These are phyloP conservation scores for Fusarium citri DNA, from an alignment of 2,329 filamentous ascomycete species.

Conservation along the genomic window DNA sequence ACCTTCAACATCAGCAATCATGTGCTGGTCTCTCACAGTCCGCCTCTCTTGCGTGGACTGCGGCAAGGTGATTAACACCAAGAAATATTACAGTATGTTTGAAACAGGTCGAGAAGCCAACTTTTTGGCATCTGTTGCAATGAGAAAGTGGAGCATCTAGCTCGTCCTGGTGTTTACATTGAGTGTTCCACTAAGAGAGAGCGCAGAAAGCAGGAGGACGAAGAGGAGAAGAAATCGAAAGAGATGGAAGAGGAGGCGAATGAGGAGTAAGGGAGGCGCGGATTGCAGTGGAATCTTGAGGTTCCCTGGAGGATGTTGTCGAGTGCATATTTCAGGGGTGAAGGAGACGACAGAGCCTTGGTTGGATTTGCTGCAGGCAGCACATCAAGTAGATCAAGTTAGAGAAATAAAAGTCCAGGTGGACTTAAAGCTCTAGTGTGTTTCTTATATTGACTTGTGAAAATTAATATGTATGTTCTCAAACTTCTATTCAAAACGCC, in stretches of 20 bases:
- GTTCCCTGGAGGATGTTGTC: background rate
- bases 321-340: too few species aligned
- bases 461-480: background rate
- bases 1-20: too few species aligned
- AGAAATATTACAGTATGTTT: background rate
- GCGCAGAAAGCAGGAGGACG: background rate
- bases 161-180: background rate
- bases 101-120: background rate
- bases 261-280: accelerated
- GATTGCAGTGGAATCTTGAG: background rate
- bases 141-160: background rate
- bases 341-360: background rate
- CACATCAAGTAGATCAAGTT: accelerated
- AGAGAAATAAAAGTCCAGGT: background rate
- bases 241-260: background rate
- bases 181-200: background rate
- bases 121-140: background rate
- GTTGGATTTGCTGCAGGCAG: background rate
- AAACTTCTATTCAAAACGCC: background rate
- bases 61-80: background rate
- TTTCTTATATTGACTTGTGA: background rate
- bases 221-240: background rate
- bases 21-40: background rate
- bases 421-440: background rate
- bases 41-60: background rate